These are phyloP conservation scores for Inga leiocalycina DNA, from an alignment of 306 rosid genomes.

Conservation along the genomic window DNA sequence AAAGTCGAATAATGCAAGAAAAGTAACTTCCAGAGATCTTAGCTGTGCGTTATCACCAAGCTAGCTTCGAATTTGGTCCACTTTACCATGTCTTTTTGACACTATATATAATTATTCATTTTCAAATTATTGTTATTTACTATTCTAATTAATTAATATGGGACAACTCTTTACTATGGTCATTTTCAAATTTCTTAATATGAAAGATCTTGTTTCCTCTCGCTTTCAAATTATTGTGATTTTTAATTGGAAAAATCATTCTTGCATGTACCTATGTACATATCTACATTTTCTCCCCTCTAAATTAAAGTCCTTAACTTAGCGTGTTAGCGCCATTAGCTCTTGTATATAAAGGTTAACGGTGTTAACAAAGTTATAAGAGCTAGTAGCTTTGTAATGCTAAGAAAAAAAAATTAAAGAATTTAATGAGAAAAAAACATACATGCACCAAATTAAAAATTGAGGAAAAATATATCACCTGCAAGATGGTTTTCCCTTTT, in stretches of 20 bases:
- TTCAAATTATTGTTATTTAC: background rate
- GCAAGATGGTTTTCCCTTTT: too few species aligned
- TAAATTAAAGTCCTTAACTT: too few species aligned
- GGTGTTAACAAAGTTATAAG: too few species aligned
- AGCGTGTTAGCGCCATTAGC: too few species aligned
- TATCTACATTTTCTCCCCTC: too few species aligned
- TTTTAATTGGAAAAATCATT: background rate
- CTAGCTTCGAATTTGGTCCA: background rate
- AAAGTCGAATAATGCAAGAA: conserved; percentile 35
- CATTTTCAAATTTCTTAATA: background rate
- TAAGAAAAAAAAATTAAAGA: too few species aligned
- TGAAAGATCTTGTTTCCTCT: background rate
- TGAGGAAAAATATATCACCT: too few species aligned
- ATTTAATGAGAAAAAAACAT: too few species aligned
- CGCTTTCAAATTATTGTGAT: background rate
- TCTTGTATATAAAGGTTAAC: too few species aligned
- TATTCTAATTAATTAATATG: background rate
- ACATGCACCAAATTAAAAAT: too few species aligned
- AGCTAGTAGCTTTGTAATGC: too few species aligned
- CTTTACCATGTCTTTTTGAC: background rate
- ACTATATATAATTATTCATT: background rate
- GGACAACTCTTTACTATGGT: background rate
- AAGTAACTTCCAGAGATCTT: conserved; percentile 21
- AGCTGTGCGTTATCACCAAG: background rate
- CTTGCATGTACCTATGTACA: too few species aligned